Percentiles rank a stretch among this genome's conserved stretches.
Evolutionary conservation across 2,329 filamentous ascomycete species (phyloP).

Genomic region (Didymellaceae sp.): DNA sequence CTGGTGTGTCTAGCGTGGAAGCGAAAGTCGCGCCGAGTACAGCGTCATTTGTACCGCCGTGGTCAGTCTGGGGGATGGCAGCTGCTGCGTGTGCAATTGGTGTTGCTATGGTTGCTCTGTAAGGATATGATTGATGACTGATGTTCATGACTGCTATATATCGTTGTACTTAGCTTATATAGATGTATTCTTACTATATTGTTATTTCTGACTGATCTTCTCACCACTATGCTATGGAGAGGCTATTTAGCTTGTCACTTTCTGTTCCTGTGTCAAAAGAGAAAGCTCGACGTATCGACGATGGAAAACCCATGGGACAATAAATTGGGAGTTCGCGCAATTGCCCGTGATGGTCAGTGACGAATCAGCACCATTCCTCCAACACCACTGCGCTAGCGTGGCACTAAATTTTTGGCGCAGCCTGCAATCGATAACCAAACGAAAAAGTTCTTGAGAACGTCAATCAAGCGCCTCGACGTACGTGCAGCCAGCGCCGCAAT

Average conservation of each 20-base stretch:
- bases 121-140: conserved; percentile 8
- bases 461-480: background rate
- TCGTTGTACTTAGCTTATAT: background rate
- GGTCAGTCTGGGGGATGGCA: conserved; percentile 41
- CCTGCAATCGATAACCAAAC: conserved; percentile 8
- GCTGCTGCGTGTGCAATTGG: conserved; percentile 39
- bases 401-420: background rate
- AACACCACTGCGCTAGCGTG: background rate
- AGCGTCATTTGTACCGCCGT: conserved; percentile 37
- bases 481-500: background rate
- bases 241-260: too few species aligned
- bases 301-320: too few species aligned
- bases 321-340: too few species aligned
- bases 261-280: too few species aligned
- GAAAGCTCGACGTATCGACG: too few species aligned
- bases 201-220: background rate
- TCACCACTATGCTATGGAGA: too few species aligned
- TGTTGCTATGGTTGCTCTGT: conserved; percentile 50
- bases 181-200: background rate
- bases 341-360: background rate
- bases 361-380: background rate
- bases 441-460: conserved; percentile 12
- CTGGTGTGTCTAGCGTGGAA: conserved; percentile 33
- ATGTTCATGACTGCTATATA: background rate
- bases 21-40: conserved; percentile 50